Conservation (phyloP, 495 filamentous ascomycete genomes). For the Lasiosphaeria ovina region DNA sequence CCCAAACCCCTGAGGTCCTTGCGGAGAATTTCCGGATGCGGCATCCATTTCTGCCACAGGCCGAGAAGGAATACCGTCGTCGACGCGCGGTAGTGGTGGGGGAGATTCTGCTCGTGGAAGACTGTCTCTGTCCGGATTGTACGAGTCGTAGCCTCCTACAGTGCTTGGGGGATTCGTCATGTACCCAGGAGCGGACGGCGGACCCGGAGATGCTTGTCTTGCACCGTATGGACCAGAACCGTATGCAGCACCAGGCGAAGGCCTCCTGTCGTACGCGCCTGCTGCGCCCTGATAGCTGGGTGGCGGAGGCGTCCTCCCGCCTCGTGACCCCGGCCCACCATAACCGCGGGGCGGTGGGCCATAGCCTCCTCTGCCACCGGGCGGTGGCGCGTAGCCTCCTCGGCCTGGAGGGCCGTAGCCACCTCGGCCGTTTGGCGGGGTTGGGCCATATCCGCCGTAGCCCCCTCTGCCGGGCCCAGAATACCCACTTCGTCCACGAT, state of each 20-base stretch:
- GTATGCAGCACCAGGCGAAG: constrained; percentile 47
- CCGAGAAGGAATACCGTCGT: constrained; percentile 51
- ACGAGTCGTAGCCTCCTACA: constrained; percentile 38
- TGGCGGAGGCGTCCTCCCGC: constrained; percentile 54
- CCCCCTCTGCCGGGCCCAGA: constrained; percentile 42
- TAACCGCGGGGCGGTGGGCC: constrained; percentile 58
- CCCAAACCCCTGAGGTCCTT: constrained; percentile 39
- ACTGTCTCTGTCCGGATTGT: constrained; percentile 38
- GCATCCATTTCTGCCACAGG: constrained; percentile 86
- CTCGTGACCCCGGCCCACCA: constrained; percentile 50
- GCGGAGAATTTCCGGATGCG: constrained; percentile 52
- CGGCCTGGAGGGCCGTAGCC: constrained; percentile 42
- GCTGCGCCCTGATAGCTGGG: constrained; percentile 44
- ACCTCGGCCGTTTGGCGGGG: constrained; percentile 31
- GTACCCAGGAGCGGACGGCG: constrained; percentile 38
- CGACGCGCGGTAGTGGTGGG: constrained; percentile 59
- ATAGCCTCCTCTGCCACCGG: constrained; percentile 39
- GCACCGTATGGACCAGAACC: constrained; percentile 35
- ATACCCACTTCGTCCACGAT: constrained; percentile 55
- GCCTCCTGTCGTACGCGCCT: constrained; percentile 46
- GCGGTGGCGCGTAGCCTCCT: constrained; percentile 46
- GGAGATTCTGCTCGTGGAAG: constrained; percentile 59
- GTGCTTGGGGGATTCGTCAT: constrained; percentile 33
- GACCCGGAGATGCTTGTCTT: constrained; percentile 36
- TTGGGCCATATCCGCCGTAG: constrained; percentile 33